A percentile compares a stretch with the other conserved stretches of the same genome.
phyloP scores from a whole-genome alignment of 2,329 filamentous ascomycete species.

The Sporothrix humicola region DNA sequence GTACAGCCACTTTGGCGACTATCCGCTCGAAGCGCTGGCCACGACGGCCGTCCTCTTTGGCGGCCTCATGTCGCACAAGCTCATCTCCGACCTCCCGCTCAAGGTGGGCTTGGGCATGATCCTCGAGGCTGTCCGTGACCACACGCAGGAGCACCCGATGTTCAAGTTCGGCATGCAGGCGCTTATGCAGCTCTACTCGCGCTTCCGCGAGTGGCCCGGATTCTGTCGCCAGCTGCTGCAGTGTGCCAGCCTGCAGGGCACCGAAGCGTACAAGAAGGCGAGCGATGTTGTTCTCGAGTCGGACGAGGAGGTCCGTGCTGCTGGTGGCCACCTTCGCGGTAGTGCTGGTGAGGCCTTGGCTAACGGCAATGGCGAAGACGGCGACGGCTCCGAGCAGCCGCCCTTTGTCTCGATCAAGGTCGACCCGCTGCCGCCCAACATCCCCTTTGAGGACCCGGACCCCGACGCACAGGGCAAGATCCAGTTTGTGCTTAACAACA shows the following conservation, averaged over 20 bases:
- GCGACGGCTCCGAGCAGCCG: conserved; percentile 59
- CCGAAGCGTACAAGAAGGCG: conserved; percentile 81
- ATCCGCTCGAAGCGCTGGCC: conserved; percentile 92
- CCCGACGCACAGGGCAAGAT: conserved; percentile 90
- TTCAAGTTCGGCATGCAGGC: conserved; percentile 98
- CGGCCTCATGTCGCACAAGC: conserved; percentile 90
- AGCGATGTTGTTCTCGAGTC: conserved; percentile 77
- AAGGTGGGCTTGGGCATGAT: conserved; percentile 98
- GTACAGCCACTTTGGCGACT: conserved; percentile 93
- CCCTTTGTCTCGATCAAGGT: conserved; percentile 81
- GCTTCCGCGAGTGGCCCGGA: conserved; percentile 92
- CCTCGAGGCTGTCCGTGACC: conserved; percentile 90
- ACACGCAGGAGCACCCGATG: conserved; percentile 84
- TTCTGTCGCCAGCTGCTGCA: conserved; percentile 86
- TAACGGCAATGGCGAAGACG: conserved; percentile 74
- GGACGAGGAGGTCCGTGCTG: conserved; percentile 58
- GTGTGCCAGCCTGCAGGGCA: conserved; percentile 80
- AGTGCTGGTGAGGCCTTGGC: conserved; percentile 57
- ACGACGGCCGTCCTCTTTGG: conserved; percentile 97
- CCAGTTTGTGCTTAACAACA: conserved; percentile 94
- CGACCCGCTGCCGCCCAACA: conserved; percentile 67
- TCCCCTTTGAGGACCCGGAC: conserved; percentile 79
- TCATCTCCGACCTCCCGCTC: conserved; percentile 87
- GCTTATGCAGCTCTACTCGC: conserved; percentile 81
- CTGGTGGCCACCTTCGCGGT: conserved; percentile 33